Conservation (phyloP, 1,284 basidiomycete species). For the Termitomyces sp. region DNA sequence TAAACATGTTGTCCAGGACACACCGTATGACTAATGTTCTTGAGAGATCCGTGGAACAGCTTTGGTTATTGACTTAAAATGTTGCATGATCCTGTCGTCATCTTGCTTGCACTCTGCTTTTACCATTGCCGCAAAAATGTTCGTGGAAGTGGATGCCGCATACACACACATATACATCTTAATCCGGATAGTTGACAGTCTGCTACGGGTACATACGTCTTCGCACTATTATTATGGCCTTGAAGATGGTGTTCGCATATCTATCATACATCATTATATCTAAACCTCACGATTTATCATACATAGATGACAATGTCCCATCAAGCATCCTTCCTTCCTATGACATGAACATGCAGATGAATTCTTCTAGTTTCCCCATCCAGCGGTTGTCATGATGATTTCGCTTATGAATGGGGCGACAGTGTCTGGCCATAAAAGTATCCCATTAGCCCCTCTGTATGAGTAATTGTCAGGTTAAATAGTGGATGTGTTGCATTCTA, state of each 20-base stretch:
- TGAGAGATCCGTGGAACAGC: not conserved
- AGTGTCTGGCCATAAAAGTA: constrained; percentile 69
- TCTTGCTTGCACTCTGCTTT: not conserved
- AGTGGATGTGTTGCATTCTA: constrained; percentile 88
- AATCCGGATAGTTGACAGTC: not conserved
- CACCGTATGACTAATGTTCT: not conserved
- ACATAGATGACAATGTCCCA: not conserved
- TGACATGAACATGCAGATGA: not conserved
- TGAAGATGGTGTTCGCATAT: not conserved
- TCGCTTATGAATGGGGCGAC: not conserved
- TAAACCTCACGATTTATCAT: not conserved
- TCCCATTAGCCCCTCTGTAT: constrained; percentile 66
- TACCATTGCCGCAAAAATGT: not conserved
- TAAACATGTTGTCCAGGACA: not conserved
- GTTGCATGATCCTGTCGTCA: not conserved
- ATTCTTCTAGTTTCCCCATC: not conserved
- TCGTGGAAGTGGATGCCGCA: not conserved
- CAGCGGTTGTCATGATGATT: not conserved
- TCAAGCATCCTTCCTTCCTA: not conserved
- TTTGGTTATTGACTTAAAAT: not conserved
- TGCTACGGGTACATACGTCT: not conserved
- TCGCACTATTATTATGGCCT: not conserved
- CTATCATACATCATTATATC: not conserved
- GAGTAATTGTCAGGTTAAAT: constrained; percentile 79
- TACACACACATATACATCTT: not conserved